Evolutionary conservation across 768 basidiomycete genomes (phyloP).

Genomic region (Leccinum truebloodii): DNA sequence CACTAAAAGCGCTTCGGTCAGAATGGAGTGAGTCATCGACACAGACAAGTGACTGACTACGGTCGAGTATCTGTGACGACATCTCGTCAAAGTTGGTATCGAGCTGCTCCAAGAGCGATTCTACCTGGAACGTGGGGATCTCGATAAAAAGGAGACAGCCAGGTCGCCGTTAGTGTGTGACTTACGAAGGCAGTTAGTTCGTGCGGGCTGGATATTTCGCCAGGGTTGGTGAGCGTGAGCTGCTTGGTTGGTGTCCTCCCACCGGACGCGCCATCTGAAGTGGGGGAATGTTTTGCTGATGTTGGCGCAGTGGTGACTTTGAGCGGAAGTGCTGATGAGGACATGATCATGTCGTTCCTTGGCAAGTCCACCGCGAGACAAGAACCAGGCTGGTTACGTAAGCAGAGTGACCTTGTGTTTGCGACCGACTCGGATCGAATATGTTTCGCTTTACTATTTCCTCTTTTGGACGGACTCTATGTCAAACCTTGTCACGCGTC

Average conservation of each 20-base stretch:
- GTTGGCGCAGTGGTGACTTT: conserved; percentile 60
- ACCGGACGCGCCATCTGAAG: conserved; percentile 24
- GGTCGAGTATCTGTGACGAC: conserved; percentile 85
- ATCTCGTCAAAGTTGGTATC: conserved; percentile 91
- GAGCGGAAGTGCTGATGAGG: conserved; percentile 63
- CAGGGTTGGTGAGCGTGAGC: conserved; percentile 35
- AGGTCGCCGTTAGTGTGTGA: conserved; percentile 22
- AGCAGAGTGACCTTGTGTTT: background rate
- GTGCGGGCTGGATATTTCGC: conserved; percentile 88
- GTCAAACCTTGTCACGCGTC: too few relatives aligned
- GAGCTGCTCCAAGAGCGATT: conserved; percentile 84
- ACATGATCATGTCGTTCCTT: conserved; percentile 26
- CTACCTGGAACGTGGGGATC: conserved; percentile 55
- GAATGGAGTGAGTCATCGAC: background rate
- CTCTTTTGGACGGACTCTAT: too few relatives aligned
- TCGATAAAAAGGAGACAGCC: background rate
- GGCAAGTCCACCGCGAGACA: background rate
- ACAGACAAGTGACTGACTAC: conserved; percentile 53
- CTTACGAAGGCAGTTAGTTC: conserved; percentile 93
- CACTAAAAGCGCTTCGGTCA: conserved; percentile 53
- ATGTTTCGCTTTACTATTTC: too few relatives aligned
- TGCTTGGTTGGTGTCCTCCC: conserved; percentile 51
- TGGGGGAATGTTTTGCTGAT: conserved; percentile 42
- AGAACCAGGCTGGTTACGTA: background rate
- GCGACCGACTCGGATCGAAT: conserved; percentile 14